phyloP scores from a whole-genome alignment of 2,329 filamentous ascomycete species.

The Stachybotrys chlorohalonatus region DNA sequence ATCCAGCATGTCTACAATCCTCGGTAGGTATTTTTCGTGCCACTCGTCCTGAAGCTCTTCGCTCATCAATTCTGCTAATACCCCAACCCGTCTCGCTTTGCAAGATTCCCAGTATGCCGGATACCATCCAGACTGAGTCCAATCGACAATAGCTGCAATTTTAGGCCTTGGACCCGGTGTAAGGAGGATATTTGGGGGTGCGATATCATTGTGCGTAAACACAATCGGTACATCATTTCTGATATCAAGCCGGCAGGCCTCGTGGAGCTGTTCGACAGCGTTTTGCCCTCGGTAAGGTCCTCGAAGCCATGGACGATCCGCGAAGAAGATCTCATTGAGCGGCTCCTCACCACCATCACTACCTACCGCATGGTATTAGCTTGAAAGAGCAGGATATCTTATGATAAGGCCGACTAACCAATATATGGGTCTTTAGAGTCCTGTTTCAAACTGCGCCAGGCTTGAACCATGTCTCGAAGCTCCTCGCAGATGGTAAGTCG shows the following conservation, averaged over 20 bases:
- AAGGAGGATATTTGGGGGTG: constrained; percentile 14
- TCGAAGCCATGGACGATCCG: constrained; percentile 6
- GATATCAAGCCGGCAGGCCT: constrained; percentile 19
- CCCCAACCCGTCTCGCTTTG: constrained; percentile 14
- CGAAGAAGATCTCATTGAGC: constrained; percentile 21
- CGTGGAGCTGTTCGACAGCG: constrained; percentile 20
- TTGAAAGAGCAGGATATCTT: constrained; percentile 4
- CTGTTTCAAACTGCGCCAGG: constrained; percentile 9
- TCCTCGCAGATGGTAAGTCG: constrained; percentile 18
- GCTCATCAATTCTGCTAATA: constrained; percentile 10
- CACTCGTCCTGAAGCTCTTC: constrained; percentile 18
- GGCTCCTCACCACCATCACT: constrained; percentile 7
- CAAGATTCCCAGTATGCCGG: constrained; percentile 23
- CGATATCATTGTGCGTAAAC: constrained; percentile 16
- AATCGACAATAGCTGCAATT: constrained; percentile 16
- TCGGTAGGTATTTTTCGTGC: constrained; percentile 17
- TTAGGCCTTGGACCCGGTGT: constrained; percentile 7
- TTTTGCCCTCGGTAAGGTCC: constrained; percentile 19
- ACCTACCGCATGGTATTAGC: too few species aligned
- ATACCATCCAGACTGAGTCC: constrained; percentile 21
- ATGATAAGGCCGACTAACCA: constrained; percentile 2
- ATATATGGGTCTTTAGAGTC: constrained; percentile 8
- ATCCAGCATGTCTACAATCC: constrained; percentile 20
- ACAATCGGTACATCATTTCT: constrained; percentile 8
- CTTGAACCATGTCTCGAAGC: constrained; percentile 13